Evolutionary conservation across 805 yeast species (phyloP), one percentile per base, ranked within the genome.

Genomic region (Torulaspora maleeae): DNA sequence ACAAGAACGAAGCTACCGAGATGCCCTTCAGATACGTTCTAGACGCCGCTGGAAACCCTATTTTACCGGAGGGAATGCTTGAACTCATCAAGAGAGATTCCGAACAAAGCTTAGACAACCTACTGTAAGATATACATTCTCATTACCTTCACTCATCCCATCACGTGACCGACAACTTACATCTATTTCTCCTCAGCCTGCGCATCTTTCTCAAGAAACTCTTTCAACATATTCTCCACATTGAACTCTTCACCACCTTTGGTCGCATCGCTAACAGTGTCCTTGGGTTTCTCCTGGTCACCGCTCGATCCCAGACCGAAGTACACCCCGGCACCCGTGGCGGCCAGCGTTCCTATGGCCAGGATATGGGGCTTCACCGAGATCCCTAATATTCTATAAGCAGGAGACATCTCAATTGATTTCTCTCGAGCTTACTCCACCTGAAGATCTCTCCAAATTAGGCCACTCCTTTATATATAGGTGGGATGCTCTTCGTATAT

Each of bases 21-120:
- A 91, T 91, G 99, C 99, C 99, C 2, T 91, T 91, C 70, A 76
- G 99, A 61, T 91, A 91, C 58, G 83, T 91, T 13, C 67, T 82
- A 47, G 86, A 85, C 55, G 39, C 51, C 10, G 55, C 74, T 1
- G 79, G 78, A 3, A 75, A 77, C 49, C 98, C 99, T 1, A 85
- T 93, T 9, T 72, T 91, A 59, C 99, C 99, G 0, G 76, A 77
- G 45, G 98, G 98, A 0, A 91, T 91, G 98, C 69, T 87, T 45
- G 82, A 82, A 27, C 74, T 91, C 62, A 91, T 91, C 58, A 82
- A 83, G 60, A 78, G 78, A 52, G 99, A 91, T 59, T 81, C 95
- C 2, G 90, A 86, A 52, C 89, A 88, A 67, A 78, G 83, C 27
- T 73, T 86, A 27, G 93, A 86, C 53, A 93, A 84, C 56, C 73